Conservation (phyloP, 805 yeast genomes). For the Cyberlindnera saturnus region DNA sequence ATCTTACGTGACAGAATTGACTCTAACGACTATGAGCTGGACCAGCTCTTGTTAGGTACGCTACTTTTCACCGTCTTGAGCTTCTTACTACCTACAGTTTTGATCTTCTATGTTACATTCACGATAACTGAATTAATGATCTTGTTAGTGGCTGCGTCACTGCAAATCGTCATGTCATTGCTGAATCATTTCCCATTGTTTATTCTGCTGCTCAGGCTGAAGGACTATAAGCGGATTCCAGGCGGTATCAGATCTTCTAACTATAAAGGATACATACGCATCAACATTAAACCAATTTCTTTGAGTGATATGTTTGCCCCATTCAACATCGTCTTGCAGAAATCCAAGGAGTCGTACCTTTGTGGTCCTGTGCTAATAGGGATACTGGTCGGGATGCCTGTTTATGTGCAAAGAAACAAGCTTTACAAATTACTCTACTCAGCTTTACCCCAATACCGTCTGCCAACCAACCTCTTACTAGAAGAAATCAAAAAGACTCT, state of each 20-base stretch:
- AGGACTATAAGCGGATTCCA: conserved; percentile 67
- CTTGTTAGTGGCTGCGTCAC: conserved; percentile 39
- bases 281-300: conserved; percentile 41
- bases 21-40: conserved; percentile 75
- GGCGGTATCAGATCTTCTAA: conserved; percentile 41
- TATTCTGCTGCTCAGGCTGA: conserved; percentile 69
- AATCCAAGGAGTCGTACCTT: conserved; percentile 36
- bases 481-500: background rate
- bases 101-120: conserved; percentile 77
- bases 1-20: conserved; percentile 82
- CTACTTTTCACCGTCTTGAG: conserved; percentile 73
- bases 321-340: conserved; percentile 33
- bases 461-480: background rate
- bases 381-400: conserved; percentile 37
- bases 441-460: conserved; percentile 35
- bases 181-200: conserved; percentile 85
- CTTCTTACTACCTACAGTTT: conserved; percentile 79
- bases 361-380: conserved; percentile 34
- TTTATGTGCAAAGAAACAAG: conserved; percentile 40
- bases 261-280: conserved; percentile 18
- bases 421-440: conserved; percentile 48
- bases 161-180: conserved; percentile 56
- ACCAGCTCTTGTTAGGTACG: conserved; percentile 84
- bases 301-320: conserved; percentile 42
- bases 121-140: conserved; percentile 51